These are phyloP conservation scores for Plasmodium yoelii DNA, from an alignment of 169 alveolate species.

Conservation along the genomic window DNA sequence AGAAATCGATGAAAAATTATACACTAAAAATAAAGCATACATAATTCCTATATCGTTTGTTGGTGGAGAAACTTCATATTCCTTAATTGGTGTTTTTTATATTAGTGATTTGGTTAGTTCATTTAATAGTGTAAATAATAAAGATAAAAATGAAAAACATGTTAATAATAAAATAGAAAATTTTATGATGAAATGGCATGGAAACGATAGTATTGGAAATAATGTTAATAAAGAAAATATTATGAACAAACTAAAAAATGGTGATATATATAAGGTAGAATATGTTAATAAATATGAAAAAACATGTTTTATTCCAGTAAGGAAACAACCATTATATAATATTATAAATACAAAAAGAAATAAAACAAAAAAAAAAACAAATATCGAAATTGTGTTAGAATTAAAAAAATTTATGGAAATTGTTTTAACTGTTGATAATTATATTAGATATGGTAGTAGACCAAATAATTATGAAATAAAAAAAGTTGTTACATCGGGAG, in stretches of 20 bases:
- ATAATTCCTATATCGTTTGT: constrained; percentile 69
- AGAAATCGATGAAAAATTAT: constrained; percentile 19
- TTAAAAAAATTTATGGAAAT: constrained; percentile 36
- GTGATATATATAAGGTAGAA: constrained; percentile 43
- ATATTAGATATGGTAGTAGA: constrained; percentile 68
- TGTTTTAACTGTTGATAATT: constrained; percentile 37
- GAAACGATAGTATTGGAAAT: constrained; percentile 4
- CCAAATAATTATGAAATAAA: constrained; percentile 42
- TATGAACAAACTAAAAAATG: constrained; percentile 21
- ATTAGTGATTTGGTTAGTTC: constrained; percentile 3
- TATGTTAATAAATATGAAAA: constrained; percentile 45
- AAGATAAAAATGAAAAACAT: background rate
- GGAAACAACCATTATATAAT: constrained; percentile 69
- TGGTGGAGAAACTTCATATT: constrained; percentile 75
- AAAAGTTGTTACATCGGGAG: background rate
- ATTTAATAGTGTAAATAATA: background rate
- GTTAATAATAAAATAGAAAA: background rate
- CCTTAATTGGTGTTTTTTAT: constrained; percentile 42
- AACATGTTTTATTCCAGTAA: constrained; percentile 70
- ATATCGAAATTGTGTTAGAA: constrained; percentile 54
- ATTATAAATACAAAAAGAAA: constrained; percentile 54
- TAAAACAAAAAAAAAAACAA: constrained; percentile 30
- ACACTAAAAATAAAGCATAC: constrained; percentile 19
- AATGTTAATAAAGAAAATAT: constrained; percentile 5
- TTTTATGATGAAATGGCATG: constrained; percentile 61